Evolutionary conservation across 78 protist genomes (phyloP), one percentile per base, ranked within the genome.

Genomic region (Dictyostelium firmibasis): DNA sequence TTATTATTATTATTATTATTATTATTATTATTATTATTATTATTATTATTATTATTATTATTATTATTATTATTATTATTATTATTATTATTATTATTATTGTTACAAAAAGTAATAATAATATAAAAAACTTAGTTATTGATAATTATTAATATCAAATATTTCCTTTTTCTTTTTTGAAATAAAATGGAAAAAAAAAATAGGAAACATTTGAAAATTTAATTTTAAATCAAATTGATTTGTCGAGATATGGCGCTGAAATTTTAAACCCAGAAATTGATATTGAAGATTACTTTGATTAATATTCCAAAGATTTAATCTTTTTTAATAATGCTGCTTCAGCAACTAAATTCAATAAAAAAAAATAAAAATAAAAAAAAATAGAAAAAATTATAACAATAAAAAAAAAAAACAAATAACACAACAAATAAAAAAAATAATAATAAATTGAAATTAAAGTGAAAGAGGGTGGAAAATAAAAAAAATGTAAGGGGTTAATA

Each of bases 221-320:
- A 29, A 89, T 89, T 29, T 25, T 81, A 33, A 89, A 89, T 81
- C 81, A 89, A 81, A 89, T 89, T 8, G 94, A 89, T 81, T 81
- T 89, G 13, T 89, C 94, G 69, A 44, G 70, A 3, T 89, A 41
- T 69, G 94, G 94, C 14, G 35, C 38, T 9, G 83, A 81, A 53
- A 43, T 89, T 14, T 35, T 89, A 70, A 50, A 89, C 16, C 79
- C 94, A 1, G 87, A 89, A 33, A 81, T 89, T 13, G 94, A 89
- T 70, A 81, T 89, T 18, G 94, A 89, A 50, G 94, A 89, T 50
- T 89, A 89, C 70, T 89, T 89, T 70, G 94, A 89, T 69, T 89
- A 81, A 88, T 57, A 57, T 6, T 57, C 67, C 20, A 57, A 57
- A 20, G 67, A 41, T 57, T 57, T 57, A 20, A 57, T 57, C 67